Percentiles rank a stretch among this genome's conserved stretches.
phyloP scores from a whole-genome alignment of 2,329 filamentous ascomycete genomes.

The Alternaria hordeiaustralica region DNA sequence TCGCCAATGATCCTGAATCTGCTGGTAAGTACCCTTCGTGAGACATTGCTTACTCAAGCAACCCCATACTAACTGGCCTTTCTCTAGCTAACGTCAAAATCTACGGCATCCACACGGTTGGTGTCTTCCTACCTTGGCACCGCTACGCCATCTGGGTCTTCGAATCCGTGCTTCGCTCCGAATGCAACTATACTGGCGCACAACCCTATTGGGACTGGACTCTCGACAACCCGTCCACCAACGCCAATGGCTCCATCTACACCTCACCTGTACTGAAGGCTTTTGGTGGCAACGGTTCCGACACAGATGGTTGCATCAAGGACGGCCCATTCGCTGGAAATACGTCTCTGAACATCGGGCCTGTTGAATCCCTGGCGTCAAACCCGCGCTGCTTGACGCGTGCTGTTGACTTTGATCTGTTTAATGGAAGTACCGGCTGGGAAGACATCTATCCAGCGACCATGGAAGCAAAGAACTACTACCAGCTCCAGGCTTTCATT shows the following conservation, averaged over 20 bases:
- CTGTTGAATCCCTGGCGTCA: neutral
- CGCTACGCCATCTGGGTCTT: neutral
- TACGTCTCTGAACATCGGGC: neutral
- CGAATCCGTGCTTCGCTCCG: neutral
- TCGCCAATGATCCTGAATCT: neutral
- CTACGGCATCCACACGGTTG: neutral
- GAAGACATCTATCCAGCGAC: neutral
- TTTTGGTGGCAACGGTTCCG: neutral
- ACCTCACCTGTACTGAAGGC: neutral
- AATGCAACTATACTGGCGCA: neutral
- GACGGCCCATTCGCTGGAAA: neutral
- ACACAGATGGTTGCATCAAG: neutral
- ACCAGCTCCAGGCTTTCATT: neutral
- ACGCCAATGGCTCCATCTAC: neutral
- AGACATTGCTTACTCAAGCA: neutral
- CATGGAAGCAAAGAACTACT: neutral
- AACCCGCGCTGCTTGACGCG: neutral
- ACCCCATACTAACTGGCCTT: neutral
- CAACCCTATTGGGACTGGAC: neutral
- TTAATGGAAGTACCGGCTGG: neutral
- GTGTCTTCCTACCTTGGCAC: neutral
- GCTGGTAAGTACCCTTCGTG: neutral
- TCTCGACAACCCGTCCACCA: neutral
- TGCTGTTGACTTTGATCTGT: neutral
- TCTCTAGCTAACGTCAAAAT: neutral